Percentiles rank a stretch among this genome's conserved stretches.
Evolutionary conservation across 2,329 filamentous ascomycete genomes (phyloP).

Genomic region (Beauveria rudraprayagi): DNA sequence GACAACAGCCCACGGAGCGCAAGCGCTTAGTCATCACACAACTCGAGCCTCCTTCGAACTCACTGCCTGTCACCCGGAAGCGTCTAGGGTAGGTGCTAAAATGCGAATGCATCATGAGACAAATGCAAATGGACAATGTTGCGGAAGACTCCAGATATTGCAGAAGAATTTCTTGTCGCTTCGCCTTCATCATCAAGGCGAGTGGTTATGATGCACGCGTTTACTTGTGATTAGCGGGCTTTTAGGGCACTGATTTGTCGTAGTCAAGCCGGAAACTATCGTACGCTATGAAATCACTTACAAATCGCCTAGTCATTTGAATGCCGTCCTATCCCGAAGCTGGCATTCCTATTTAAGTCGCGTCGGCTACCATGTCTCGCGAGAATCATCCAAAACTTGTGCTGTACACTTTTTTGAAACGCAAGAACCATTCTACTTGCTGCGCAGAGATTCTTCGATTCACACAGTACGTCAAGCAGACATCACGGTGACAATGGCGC

Average conservation of each 20-base stretch:
- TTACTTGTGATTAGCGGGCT: not conserved
- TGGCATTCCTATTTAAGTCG: not conserved
- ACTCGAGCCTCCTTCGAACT: not conserved
- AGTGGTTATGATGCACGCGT: not conserved
- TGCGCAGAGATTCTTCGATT: not conserved
- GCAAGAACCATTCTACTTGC: not conserved
- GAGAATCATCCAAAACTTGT: not conserved
- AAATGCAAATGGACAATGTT: not conserved
- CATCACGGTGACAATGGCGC: conserved; percentile 34
- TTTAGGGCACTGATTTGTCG: not conserved
- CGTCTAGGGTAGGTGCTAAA: not conserved
- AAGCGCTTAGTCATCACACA: conserved; percentile 8
- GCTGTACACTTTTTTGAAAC: not conserved
- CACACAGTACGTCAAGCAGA: not conserved
- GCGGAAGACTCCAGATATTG: not conserved
- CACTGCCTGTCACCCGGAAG: not conserved
- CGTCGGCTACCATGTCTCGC: not conserved
- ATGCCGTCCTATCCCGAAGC: not conserved
- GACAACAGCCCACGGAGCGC: not conserved
- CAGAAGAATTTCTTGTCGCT: not conserved
- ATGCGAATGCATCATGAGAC: not conserved
- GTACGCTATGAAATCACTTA: conserved; percentile 5
- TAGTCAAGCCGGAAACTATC: not conserved
- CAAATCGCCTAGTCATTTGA: not conserved
- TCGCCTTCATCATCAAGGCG: not conserved